Base-by-base conservation (phyloP, 805 yeast species). In the Isabelozyma pseudorhagii region DNA sequence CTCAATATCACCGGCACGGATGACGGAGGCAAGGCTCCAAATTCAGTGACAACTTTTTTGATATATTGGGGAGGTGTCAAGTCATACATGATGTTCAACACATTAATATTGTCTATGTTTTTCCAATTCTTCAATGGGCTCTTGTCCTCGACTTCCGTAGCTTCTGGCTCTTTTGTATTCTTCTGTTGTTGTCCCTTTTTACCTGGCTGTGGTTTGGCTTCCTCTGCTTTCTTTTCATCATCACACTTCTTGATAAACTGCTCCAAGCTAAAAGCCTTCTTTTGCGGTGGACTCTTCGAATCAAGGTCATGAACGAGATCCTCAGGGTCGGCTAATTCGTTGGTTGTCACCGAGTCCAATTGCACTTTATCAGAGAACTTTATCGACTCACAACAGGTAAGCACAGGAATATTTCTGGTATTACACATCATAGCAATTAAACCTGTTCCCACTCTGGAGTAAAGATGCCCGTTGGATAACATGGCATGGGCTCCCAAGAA, bases 401-500 rank as follows among this genome's bases (percentile, higher is more conserved):
- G 77, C 5, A 94, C 97, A 0, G 99, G 98, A 45, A 94, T 88
- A 61, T 91, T 88, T 62, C 92, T 83, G 48, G 87, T 82, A 57
- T 87, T 85, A 21, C 96, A 92, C 70, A 87, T 82, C 89, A 93
- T 89, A 8, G 98, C 96, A 43, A 94, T 81, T 69, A 92, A 74
- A 0, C 97, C 97, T 7, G 97, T 86, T 18, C 99, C 99, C 14
- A 90, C 97, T 53, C 99, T 81, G 1, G 97, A 88, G 63, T 89
- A 91, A 49, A 94, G 77, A 64, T 91, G 82, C 1, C 99, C 99
- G 63, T 94, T 94, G 8, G 97, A 90, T 50, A 94, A 78, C 89
- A 94, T 91, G 31, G 97, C 96, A 64, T 94, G 98, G 0, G 98
- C 98, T 13, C 99, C 99, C 36, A 94, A 74, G 66, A 94, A 87